Base-by-base conservation (phyloP, 345 rosid species). In the Populus nigra region DNA sequence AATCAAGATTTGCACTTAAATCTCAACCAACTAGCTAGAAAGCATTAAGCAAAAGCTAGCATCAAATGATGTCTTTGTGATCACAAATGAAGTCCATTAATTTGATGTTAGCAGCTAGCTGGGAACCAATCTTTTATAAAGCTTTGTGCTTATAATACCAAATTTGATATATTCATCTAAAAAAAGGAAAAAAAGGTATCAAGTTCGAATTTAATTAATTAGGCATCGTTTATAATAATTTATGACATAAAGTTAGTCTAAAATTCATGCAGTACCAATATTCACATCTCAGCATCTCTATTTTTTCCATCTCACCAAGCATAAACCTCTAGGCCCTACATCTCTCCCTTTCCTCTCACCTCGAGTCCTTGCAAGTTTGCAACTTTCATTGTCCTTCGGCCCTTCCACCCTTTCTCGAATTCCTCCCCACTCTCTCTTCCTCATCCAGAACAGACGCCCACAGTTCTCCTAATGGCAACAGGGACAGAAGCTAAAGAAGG, bases 381-480 rank as follows among this genome's bases (percentile, higher is more conserved):
- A 7, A 8, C 63, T 61, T 29, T 31, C 53, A 6, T 5, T 71
- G 71, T 78, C 71, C 77, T 69, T 67, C 71, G 76, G 68, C 74
- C 63, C 57, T 61, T 72, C 68, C 57, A 59, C 70, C 22, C 65
- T 23, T 31, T 10, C 63, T 78, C 74, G 11, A 22, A 18, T 6
- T 78, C 45, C 72, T 62, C 76, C 74, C 4, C n/a, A 59, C 69
- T 76, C 69, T 10, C 18, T 41, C 25, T 2, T 10, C 68, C 67
- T 35, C 68, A 5, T 27, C 10, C 53, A 16, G 29, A 4, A 5
- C 53, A 7, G 4, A n/a, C 27, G 2, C 62, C 1, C 65, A n/a
- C 11, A 59, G 0, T 23, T 80, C 43, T 57, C 16, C 70, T 18
- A 78, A 90, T 89, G 91, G 89, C 90, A 68, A 25, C 83, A 73